phyloP scores from a whole-genome alignment of 225 moss, liverwort and hornwort species.

The Physcomitrium patens region DNA sequence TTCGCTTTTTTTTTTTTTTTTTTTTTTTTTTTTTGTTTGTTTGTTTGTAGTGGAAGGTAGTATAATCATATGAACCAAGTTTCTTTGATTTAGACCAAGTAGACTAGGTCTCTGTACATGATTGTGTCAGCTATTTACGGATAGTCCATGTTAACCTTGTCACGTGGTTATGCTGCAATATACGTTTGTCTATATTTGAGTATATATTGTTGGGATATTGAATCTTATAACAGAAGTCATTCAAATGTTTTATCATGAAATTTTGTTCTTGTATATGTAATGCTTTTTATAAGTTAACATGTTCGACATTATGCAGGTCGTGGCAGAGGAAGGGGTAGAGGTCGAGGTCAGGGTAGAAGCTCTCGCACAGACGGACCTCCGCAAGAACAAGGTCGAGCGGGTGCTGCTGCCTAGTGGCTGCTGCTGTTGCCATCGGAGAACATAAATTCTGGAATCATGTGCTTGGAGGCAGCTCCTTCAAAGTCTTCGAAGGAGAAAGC shows the following conservation, averaged over 20 bases:
- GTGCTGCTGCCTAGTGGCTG: slow-evolving; percentile 34
- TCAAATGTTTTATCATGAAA: not conserved
- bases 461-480: slow-evolving; percentile 59
- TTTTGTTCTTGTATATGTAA: not conserved
- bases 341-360: slow-evolving; percentile 92
- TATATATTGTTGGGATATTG: too few species aligned
- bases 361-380: slow-evolving; percentile 76
- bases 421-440: slow-evolving; percentile 1
- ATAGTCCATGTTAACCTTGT: too few species aligned
- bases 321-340: slow-evolving; percentile 87
- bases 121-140: not conserved
- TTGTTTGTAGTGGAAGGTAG: not conserved
- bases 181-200: too few species aligned
- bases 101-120: not conserved
- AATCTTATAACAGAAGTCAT: not conserved
- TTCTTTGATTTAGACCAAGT: not conserved
- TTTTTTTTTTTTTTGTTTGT: not conserved
- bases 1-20: not conserved
- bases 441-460: slow-evolving; percentile 40
- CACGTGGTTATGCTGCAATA: too few species aligned
- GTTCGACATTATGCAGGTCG: slow-evolving; percentile 35
- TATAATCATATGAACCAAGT: not conserved
- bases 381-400: slow-evolving; percentile 52
- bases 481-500: slow-evolving; percentile 57
- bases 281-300: not conserved